Evolutionary conservation across 768 basidiomycete species (phyloP), one percentile per base, ranked within the genome.

Genomic region (Albatrellus ellisii): DNA sequence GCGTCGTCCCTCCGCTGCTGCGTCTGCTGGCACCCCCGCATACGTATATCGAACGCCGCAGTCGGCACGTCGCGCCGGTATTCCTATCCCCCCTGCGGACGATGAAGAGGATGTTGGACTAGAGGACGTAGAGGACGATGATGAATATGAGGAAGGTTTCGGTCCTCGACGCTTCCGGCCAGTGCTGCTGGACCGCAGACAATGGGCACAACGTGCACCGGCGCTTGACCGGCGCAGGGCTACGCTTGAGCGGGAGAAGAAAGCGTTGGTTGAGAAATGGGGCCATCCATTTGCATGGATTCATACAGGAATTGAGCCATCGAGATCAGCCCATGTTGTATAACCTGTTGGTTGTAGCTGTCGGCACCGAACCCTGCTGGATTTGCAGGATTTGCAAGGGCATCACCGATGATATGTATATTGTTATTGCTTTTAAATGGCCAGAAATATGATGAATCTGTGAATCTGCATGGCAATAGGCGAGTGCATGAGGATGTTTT

Each of bases 191-290:
- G 50, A 51, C 44, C 41, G 50, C 24, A 35, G 3, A 17, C 50
- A 51, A 33, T 51, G 50, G 50, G 27, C 35, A 14, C 47, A 49
- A 9, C 47, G 47, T 10, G 50, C 47, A 9, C 47, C 48, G 3
- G 36, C 39, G 29, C 28, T 49, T 5, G 36, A 15, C 26, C 43
- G 37, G 20, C 46, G 46, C 20, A 44, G 48, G n/a, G 48, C 35
- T 8, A 39, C 26, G 2, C 44, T 47, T 2, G 50, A 51, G 44
- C 35, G 27, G 26, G 39, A 26, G 18, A 37, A 22, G 7, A 31
- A 25, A 17, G 41, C 41, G 3, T 31, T 42, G 41, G 17, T 44
- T n/a, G 39, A 34, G 24, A 43, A 32, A 25, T 49, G 44, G 47
- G 50, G 50, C 3, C 26, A 43, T 35, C 47, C 50, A 11, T 32